These are phyloP conservation scores for Fusarium kyushuense DNA, from an alignment of 2,329 filamentous ascomycete species.

Conservation along the genomic window DNA sequence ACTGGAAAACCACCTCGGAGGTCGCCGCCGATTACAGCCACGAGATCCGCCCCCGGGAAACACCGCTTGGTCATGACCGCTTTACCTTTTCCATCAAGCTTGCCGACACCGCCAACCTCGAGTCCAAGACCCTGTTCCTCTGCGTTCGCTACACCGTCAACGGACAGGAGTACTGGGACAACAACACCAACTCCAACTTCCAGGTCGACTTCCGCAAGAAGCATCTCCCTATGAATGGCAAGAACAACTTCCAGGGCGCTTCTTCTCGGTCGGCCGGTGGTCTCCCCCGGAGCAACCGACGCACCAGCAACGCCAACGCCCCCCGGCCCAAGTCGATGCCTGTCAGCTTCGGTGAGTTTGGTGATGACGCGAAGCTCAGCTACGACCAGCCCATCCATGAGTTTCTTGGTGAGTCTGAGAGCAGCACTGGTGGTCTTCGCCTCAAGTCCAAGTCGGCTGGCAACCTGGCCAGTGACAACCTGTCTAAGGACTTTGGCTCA, in stretches of 20 bases:
- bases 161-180: slow-evolving; percentile 94
- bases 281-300: slow-evolving; percentile 76
- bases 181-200: slow-evolving; percentile 88
- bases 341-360: slow-evolving; percentile 78
- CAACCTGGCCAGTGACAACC: slow-evolving; percentile 72
- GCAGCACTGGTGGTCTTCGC: slow-evolving; percentile 68
- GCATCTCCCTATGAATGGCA: slow-evolving; percentile 70
- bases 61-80: slow-evolving; percentile 78
- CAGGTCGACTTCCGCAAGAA: slow-evolving; percentile 94
- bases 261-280: slow-evolving; percentile 63
- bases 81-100: slow-evolving; percentile 97
- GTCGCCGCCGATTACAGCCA: slow-evolving; percentile 88
- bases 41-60: slow-evolving; percentile 77
- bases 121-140: slow-evolving; percentile 91
- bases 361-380: slow-evolving; percentile 67
- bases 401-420: slow-evolving; percentile 72
- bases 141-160: slow-evolving; percentile 90
- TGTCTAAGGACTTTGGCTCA: slow-evolving; percentile 63
- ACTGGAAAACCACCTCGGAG: slow-evolving; percentile 99
- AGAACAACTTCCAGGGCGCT: slow-evolving; percentile 64
- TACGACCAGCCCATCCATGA: slow-evolving; percentile 72
- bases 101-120: slow-evolving; percentile 89
- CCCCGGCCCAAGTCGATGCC: slow-evolving; percentile 67
- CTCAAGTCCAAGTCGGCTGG: slow-evolving; percentile 76
- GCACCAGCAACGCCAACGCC: slow-evolving; percentile 55